These are phyloP conservation scores for Claviceps sp. DNA, from an alignment of 2,329 filamentous ascomycete genomes.

Conservation along the genomic window DNA sequence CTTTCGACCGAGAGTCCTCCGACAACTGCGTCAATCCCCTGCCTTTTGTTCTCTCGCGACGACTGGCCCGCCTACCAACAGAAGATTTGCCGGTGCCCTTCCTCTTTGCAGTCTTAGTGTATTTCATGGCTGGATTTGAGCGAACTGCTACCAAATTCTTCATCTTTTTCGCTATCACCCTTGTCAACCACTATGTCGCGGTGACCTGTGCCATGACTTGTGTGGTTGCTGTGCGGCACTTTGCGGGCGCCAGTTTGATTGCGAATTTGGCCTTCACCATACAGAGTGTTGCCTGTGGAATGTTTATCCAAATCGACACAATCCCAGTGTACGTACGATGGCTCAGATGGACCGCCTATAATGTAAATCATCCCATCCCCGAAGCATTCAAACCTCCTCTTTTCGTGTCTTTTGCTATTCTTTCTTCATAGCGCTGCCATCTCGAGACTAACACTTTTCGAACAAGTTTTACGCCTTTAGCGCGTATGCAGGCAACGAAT, in stretches of 20 bases:
- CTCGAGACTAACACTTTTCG: constrained; percentile 8
- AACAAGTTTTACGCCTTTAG: constrained; percentile 55
- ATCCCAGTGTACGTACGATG: constrained; percentile 69
- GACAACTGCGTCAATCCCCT: constrained; percentile 60
- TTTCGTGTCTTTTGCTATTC: too few relatives aligned
- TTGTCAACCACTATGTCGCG: constrained; percentile 61
- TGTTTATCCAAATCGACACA: constrained; percentile 60
- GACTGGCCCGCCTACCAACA: constrained; percentile 53
- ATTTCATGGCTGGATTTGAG: constrained; percentile 68
- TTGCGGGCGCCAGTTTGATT: constrained; percentile 57
- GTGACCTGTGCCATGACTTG: constrained; percentile 59
- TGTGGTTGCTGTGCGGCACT: constrained; percentile 51
- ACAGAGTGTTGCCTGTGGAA: constrained; percentile 63
- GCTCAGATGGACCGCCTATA: constrained; percentile 47
- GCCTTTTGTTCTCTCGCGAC: constrained; percentile 56
- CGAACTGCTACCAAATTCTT: constrained; percentile 52
- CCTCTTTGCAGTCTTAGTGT: constrained; percentile 57
- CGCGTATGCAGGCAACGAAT: constrained; percentile 60
- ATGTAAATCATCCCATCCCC: constrained; percentile 1
- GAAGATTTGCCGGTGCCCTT: constrained; percentile 64
- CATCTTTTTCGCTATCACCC: constrained; percentile 53
- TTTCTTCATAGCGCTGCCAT: background rate
- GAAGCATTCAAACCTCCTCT: background rate
- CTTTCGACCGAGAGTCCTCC: constrained; percentile 63
- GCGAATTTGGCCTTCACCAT: constrained; percentile 61